Conservation (phyloP, 352 stramenopile species). For the Aphanomyces astaci region DNA sequence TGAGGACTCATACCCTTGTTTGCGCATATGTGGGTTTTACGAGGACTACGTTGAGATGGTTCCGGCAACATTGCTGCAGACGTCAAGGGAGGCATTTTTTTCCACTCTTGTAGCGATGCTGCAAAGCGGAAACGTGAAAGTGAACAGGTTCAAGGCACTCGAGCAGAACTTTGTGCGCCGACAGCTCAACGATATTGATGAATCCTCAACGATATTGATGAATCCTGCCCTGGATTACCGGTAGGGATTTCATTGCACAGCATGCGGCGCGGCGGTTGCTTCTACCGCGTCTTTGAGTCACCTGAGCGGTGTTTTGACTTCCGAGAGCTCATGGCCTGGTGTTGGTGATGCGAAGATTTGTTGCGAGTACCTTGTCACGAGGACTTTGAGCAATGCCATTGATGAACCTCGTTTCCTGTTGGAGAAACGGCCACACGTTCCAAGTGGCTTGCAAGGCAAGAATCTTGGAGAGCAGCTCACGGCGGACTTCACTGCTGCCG, state of each 20-base stretch:
- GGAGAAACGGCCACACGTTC: no score
- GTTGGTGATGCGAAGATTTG: background rate
- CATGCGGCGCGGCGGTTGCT: background rate
- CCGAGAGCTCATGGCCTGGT: constrained; percentile 19
- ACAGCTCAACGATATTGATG: background rate
- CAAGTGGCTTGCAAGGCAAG: background rate
- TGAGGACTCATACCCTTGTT: background rate
- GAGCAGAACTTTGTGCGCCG: background rate
- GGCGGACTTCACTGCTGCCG: no score
- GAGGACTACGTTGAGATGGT: background rate
- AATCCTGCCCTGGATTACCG: background rate
- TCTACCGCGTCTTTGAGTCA: constrained; percentile 1
- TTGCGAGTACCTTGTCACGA: background rate
- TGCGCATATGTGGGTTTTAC: constrained; percentile 5
- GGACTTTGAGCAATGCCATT: constrained; percentile 1
- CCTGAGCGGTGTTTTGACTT: background rate
- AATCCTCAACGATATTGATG: no score
- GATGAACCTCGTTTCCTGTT: background rate
- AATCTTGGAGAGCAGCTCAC: background rate
- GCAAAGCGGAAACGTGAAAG: background rate
- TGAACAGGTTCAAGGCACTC: background rate
- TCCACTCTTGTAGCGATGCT: background rate
- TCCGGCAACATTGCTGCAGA: background rate
- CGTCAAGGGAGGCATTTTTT: background rate
- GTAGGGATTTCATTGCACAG: background rate